Evolutionary conservation across 2,329 filamentous ascomycete species (phyloP).

Genomic region (Drechslera avenae): DNA sequence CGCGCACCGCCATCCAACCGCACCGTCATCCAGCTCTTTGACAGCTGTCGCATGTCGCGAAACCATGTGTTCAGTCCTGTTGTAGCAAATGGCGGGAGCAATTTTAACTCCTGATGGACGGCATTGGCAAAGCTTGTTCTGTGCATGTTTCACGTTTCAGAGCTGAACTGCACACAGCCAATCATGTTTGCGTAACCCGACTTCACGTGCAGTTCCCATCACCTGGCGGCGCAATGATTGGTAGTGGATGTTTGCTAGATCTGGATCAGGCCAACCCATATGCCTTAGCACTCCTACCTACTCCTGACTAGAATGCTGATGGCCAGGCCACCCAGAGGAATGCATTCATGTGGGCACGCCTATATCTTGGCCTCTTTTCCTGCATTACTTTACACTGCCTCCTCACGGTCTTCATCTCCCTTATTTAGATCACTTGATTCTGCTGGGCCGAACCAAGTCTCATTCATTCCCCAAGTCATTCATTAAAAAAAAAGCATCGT

Average conservation of each 20-base stretch:
- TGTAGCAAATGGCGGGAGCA: slow-evolving; percentile 1
- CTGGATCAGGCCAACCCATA: not conserved
- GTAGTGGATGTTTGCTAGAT: slow-evolving; percentile 5
- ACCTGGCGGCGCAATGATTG: slow-evolving; percentile 17
- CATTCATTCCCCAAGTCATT: slow-evolving; percentile 10
- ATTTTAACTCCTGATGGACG: slow-evolving; percentile 1
- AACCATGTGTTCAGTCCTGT: not conserved
- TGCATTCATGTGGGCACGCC: slow-evolving; percentile 5
- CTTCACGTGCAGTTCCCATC: slow-evolving; percentile 17
- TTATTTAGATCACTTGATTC: slow-evolving; percentile 19
- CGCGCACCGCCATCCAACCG: not conserved
- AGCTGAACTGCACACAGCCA: slow-evolving; percentile 14
- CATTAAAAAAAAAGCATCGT: slow-evolving; percentile 9
- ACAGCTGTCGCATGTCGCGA: not conserved
- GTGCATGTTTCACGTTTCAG: slow-evolving; percentile 32
- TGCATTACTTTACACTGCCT: slow-evolving; percentile 18
- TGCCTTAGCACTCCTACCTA: no score
- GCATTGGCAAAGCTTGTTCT: slow-evolving; percentile 29
- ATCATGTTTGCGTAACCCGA: slow-evolving; percentile 15
- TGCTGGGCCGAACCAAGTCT: slow-evolving; percentile 17
- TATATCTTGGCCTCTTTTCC: slow-evolving; percentile 19
- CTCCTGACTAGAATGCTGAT: slow-evolving; percentile 3
- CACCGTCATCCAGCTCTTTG: not conserved
- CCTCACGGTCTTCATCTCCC: slow-evolving; percentile 15
- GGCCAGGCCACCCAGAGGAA: slow-evolving; percentile 6